Evolutionary conservation across 1,284 basidiomycete genomes (phyloP).

Genomic region (Acaromyces ingoldii): DNA sequence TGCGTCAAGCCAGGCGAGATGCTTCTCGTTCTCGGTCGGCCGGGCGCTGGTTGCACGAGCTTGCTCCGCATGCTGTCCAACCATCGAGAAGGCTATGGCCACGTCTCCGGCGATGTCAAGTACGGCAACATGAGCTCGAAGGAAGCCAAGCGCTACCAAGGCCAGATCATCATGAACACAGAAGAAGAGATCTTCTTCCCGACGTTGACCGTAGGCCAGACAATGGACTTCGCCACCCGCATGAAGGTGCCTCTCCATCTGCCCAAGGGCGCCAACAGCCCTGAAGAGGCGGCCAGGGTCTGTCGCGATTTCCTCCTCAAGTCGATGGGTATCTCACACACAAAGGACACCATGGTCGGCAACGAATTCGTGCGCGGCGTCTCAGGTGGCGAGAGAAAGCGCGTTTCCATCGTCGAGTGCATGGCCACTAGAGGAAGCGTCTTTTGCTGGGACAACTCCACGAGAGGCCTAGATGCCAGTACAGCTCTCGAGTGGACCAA

Average conservation of each 20-base stretch:
- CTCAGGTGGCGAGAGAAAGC: constrained; percentile 35
- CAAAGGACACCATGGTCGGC: constrained; percentile 66
- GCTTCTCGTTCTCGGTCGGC: constrained; percentile 66
- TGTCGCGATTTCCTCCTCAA: constrained; percentile 60
- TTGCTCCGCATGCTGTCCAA: constrained; percentile 70
- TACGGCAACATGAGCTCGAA: constrained; percentile 62
- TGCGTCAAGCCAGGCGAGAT: constrained; percentile 45
- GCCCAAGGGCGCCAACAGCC: constrained; percentile 53
- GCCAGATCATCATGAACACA: constrained; percentile 75
- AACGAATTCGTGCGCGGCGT: constrained; percentile 63
- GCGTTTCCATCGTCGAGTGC: constrained; percentile 61
- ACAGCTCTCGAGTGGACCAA: constrained; percentile 75
- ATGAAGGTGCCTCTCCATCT: constrained; percentile 21
- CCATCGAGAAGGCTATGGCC: constrained; percentile 61
- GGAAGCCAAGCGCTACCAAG: constrained; percentile 59
- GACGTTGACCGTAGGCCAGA: constrained; percentile 61
- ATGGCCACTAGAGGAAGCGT: constrained; percentile 59
- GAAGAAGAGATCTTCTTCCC: constrained; percentile 71
- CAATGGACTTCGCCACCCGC: constrained; percentile 32
- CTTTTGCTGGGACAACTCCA: constrained; percentile 65
- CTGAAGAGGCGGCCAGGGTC: constrained; percentile 51
- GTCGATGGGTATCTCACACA: constrained; percentile 69
- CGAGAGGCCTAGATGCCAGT: constrained; percentile 72
- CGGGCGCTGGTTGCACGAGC: constrained; percentile 71
- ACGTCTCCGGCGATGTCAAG: constrained; percentile 61